Evolutionary conservation across 192 early-diverging fungal genomes (phyloP).

Genomic region (Podila epigama): DNA sequence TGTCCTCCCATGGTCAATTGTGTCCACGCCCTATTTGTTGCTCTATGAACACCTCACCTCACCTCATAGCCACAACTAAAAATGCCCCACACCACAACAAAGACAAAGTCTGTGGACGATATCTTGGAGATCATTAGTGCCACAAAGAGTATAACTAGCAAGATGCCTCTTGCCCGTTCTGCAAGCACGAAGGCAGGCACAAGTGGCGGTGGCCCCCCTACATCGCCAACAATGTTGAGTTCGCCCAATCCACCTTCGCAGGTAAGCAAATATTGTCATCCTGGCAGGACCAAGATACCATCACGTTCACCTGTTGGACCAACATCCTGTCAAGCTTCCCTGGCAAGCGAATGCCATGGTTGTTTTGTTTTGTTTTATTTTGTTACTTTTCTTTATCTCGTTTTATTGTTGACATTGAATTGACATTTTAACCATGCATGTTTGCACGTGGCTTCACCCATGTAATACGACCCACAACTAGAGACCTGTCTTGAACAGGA

Average conservation of each 20-base stretch:
- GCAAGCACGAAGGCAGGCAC: slow-evolving; percentile 1
- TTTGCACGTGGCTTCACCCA: too few relatives aligned
- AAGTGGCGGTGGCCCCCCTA: background rate
- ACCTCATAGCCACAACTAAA: slow-evolving; percentile 22
- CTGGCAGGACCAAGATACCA: too few relatives aligned
- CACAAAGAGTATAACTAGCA: background rate
- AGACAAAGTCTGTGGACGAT: slow-evolving; percentile 23
- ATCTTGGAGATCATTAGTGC: background rate
- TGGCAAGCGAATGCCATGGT: too few relatives aligned
- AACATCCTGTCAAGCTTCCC: too few relatives aligned
- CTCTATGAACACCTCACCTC: too few relatives aligned
- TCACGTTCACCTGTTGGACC: too few relatives aligned
- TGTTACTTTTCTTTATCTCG: too few relatives aligned
- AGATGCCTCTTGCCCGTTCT: slow-evolving; percentile 9
- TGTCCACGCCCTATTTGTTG: background rate
- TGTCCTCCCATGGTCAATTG: background rate
- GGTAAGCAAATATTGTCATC: too few relatives aligned
- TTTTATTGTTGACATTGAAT: too few relatives aligned
- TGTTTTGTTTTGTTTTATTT: too few relatives aligned
- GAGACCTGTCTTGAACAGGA: background rate
- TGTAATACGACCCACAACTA: background rate
- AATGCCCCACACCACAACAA: slow-evolving; percentile 38
- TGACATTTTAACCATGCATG: too few relatives aligned
- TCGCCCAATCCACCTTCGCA: slow-evolving; percentile 11
- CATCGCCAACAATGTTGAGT: background rate